Conservation (phyloP, 2,329 filamentous ascomycete species). For the Fusarium siculi region DNA sequence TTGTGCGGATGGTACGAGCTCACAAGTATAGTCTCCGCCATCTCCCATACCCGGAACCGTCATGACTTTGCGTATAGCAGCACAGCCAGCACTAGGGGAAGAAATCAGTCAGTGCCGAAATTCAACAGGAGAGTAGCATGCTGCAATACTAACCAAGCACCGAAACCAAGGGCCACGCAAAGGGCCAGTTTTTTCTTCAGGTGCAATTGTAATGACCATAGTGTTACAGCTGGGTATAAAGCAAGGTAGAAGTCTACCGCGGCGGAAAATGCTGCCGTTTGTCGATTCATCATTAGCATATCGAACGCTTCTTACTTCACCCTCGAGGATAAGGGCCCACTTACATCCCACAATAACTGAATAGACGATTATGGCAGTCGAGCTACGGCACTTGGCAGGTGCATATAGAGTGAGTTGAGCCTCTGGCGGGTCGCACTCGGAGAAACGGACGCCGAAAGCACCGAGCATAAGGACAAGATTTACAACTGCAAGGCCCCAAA, state of each 20-base stretch:
- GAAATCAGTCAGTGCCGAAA: neutral
- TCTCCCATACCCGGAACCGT: neutral
- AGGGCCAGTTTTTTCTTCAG: neutral
- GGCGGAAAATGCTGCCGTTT: neutral
- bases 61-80: neutral
- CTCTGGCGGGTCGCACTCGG: neutral
- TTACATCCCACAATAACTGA: neutral
- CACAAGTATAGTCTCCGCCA: neutral
- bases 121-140: neutral
- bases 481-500: neutral
- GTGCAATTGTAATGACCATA: neutral
- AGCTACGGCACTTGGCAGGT: neutral
- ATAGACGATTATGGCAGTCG: neutral
- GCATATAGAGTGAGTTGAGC: neutral
- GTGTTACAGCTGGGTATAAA: neutral
- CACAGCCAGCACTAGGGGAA: neutral
- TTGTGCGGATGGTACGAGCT: neutral
- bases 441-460: neutral
- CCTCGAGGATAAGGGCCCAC: neutral
- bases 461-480: neutral
- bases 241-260: neutral
- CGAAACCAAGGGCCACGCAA: neutral
- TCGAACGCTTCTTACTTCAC: neutral
- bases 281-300: neutral
- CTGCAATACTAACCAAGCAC: neutral